Base-by-base conservation (phyloP, 345 rosid genomes). In the Euphorbia lathyris region DNA sequence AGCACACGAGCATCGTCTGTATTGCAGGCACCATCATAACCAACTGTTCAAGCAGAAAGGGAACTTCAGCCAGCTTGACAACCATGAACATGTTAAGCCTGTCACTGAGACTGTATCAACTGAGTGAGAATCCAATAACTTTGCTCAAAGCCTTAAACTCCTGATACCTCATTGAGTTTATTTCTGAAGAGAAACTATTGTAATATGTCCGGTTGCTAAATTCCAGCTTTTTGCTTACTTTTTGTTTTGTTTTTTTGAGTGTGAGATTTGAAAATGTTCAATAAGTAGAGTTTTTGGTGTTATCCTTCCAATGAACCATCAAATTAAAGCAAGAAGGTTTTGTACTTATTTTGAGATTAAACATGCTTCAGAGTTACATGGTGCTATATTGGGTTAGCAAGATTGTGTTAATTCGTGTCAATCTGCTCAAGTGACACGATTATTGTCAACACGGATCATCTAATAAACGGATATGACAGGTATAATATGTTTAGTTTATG, bases 31-130 rank as follows among this genome's bases (percentile, higher is more conserved):
- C 81, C 96, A 89, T 81, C 90, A 87, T 74, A 81, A 72, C 58
- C 96, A 87, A 63, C 85, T 89, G 65, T 89, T 87, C 86, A 87
- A 77, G 83, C 76, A 81, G 74, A 89, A 86, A 65, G 95, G 95
- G 13, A 84, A 86, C 74, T 86, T 86, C 81, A 86, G 91, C 83
- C 88, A 83, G 72, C 83, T 86, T 19, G 84, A 72, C 72, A 84
- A 74, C 62, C 82, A 78, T 25, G 88, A 78, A 63, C 36, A 65
- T 10, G 76, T 51, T n/a, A 70, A 78, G 60, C 73, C 38, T 57
- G 76, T 65, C 67, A 55, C 72, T 32, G 85, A 71, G 79, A 68
- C 69, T 14, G 51, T 58, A 34, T 55, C 70, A 32, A 76, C 79
- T 25, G 78, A 78, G 68, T 62, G 69, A 72, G 22, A 42, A 68